phyloP scores from a whole-genome alignment of 441 rosid species.

The Arabidopsis lyrata region DNA sequence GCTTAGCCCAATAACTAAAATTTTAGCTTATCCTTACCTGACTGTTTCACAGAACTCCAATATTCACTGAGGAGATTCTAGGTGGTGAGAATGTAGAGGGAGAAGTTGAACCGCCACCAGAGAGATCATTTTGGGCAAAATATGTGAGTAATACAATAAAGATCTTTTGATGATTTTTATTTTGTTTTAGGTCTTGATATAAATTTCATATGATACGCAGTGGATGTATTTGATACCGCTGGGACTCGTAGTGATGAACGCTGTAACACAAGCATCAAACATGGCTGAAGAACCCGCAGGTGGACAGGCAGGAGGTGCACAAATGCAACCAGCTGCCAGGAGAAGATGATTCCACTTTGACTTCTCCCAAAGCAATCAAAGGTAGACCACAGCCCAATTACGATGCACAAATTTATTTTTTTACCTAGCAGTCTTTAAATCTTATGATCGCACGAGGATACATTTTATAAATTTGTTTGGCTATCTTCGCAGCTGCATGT shows the following conservation, averaged over 20 bases:
- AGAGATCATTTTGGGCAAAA: conserved; percentile 96
- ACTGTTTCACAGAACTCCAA: conserved; percentile 65
- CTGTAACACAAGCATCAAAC: conserved; percentile 90
- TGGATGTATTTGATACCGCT: conserved; percentile 97
- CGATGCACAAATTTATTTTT: background rate
- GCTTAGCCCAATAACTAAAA: background rate
- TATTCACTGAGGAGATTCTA: conserved; percentile 70
- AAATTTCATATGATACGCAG: conserved; percentile 47
- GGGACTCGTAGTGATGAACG: conserved; percentile 90
- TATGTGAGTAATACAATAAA: conserved; percentile 63
- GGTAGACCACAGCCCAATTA: conserved; percentile 1
- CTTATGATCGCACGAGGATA: background rate
- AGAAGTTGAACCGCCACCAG: conserved; percentile 73
- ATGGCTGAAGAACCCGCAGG: conserved; percentile 77
- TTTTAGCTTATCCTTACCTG: conserved; percentile 4
- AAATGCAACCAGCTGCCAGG: conserved; percentile 58
- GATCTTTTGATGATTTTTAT: conserved; percentile 12
- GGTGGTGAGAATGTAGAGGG: conserved; percentile 73
- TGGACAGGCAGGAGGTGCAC: conserved; percentile 62
- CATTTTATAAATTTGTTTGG: background rate
- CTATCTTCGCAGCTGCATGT: background rate
- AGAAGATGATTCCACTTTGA: conserved; percentile 63
- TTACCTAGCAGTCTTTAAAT: background rate
- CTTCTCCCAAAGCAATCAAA: conserved; percentile 15
- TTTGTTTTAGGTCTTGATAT: conserved; percentile 1